These are phyloP conservation scores for Ophidiomyces ophidiicola DNA, from an alignment of 2,329 filamentous ascomycete species.

Conservation along the genomic window DNA sequence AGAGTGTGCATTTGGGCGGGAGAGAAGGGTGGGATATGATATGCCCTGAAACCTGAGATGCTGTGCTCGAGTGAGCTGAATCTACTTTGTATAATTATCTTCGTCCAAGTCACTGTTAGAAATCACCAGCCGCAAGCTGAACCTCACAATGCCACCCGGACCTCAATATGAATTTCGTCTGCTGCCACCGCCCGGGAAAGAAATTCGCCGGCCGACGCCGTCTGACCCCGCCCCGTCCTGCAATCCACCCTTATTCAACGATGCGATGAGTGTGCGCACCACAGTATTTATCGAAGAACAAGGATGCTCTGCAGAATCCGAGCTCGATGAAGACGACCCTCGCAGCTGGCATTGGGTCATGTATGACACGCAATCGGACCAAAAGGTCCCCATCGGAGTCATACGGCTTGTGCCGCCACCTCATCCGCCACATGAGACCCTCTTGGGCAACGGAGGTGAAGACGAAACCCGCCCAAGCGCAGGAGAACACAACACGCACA, in stretches of 20 bases:
- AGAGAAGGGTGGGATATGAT: too few relatives aligned
- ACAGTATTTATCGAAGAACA: slow-evolving; percentile 49
- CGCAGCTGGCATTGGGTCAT: slow-evolving; percentile 76
- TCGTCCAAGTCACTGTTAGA: too few relatives aligned
- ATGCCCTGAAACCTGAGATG: too few relatives aligned
- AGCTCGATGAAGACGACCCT: slow-evolving; percentile 69
- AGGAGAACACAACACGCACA: slow-evolving; percentile 26
- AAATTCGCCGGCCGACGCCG: slow-evolving; percentile 20
- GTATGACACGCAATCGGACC: slow-evolving; percentile 46
- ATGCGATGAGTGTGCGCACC: slow-evolving; percentile 47
- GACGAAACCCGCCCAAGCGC: slow-evolving; percentile 13
- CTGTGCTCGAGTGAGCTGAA: too few relatives aligned
- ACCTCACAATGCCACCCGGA: too few relatives aligned
- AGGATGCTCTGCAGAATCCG: slow-evolving; percentile 48
- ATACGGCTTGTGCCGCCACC: slow-evolving; percentile 73
- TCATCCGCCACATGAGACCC: slow-evolving; percentile 50
- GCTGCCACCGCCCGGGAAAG: slow-evolving; percentile 20
- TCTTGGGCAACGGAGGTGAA: slow-evolving; percentile 21
- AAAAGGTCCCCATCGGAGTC: slow-evolving; percentile 54
- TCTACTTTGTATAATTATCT: too few relatives aligned
- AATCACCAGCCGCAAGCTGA: too few relatives aligned
- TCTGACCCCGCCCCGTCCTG: slow-evolving; percentile 16
- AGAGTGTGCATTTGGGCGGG: too few relatives aligned
- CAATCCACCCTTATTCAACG: slow-evolving; percentile 45
- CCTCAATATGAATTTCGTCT: too few relatives aligned